Evolutionary conservation across 345 rosid species (phyloP), one percentile per base, ranked within the genome.

Genomic region (Litchi chinensis): DNA sequence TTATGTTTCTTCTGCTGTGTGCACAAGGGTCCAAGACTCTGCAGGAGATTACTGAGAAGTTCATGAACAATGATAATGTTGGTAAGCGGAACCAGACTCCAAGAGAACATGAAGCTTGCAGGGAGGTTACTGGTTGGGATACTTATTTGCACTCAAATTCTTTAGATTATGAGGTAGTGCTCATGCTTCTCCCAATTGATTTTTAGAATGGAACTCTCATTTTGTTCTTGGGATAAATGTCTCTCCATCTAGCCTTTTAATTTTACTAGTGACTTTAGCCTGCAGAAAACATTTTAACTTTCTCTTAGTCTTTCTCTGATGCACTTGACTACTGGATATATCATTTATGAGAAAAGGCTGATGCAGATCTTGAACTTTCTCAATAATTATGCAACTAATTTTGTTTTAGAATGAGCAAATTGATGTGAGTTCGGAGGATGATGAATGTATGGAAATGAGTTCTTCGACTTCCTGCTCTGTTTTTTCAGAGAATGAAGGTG

Each of bases 341-440:
- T 65, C 63, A 56, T 77, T 71, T 74, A n/a, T 65, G 48, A 50
- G 10, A 41, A 60, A 69, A 13, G 57, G 21, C 37, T 3, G 6
- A 0, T 68, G 9, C n/a, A 12, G 22, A 43, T 78, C 52, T 56
- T 78, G 60, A 71, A 41, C 43, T n/a, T 69, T 65, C 65, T 65
- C 46, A 32, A 19, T 76, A 37, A 76, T 63, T 79, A 41, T 50
- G 84, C 24, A 60, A 75, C 76, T 70, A 68, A 67, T 78, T 28
- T 81, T 76, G 75, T 83, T 80, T 79, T 87, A 87, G 87, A 78
- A 78, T 68, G 76, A 74, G 75, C 57, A 52, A 68, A 71, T 69
- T 56, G 77, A 28, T 66, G 39, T 54, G n/a, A 71, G 75, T 70
- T 81, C 73, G 26, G 82, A 81, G 75, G 83, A 81, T 39, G 80